Evolutionary conservation across 768 basidiomycete species (phyloP), one percentile per base, ranked within the genome.

Genomic region (Russula virescens): DNA sequence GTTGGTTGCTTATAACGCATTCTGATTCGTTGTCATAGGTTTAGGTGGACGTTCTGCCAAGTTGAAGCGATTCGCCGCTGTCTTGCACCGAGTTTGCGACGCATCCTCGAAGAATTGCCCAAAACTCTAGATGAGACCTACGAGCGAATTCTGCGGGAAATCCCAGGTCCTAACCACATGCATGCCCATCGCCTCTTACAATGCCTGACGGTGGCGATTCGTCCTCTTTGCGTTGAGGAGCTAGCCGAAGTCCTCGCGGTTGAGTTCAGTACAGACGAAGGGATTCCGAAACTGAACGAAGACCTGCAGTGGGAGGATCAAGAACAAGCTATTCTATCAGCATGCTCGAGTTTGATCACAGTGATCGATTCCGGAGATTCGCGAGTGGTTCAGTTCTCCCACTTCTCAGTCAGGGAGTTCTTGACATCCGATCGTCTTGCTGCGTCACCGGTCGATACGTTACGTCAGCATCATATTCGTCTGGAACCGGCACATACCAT

Each of bases 401-500:
- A 55, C 25, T 55, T 45, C 43, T 55, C 55, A 8, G 42, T 55
- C n/a, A 45, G 45, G 13, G 55, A 55, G 55, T 55, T 55, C 55
- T n/a, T 55, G 25, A 45, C 26, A 13, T 55, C 55, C 4, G 25
- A 43, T 13, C 55, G 55, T 7, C 55, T 55, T 16, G 26, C 43
- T 13, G 10, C 16, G 3, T 28, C 26, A 9, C 9, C 23, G 10
- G 28, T 43, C 16, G 42, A 31, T 45, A n/a, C 8, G 3, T 55
- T 25, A 28, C 42, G 26, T 23, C 4, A 19, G 3, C 42, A 55
- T 46, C 43, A 55, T 9, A 55, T 55, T 14, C 42, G 18, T 28
- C 26, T 28, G 2, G 55, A 45, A 46, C 5, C 19, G 10, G 42
- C 55, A 10, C 40, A 55, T 21, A 55, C 26, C 6, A n/a, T 31